A percentile compares a stretch with the other conserved stretches of the same genome.
Conservation (phyloP, 108 stramenopile species). For the Fragilaria crotonensis region DNA sequence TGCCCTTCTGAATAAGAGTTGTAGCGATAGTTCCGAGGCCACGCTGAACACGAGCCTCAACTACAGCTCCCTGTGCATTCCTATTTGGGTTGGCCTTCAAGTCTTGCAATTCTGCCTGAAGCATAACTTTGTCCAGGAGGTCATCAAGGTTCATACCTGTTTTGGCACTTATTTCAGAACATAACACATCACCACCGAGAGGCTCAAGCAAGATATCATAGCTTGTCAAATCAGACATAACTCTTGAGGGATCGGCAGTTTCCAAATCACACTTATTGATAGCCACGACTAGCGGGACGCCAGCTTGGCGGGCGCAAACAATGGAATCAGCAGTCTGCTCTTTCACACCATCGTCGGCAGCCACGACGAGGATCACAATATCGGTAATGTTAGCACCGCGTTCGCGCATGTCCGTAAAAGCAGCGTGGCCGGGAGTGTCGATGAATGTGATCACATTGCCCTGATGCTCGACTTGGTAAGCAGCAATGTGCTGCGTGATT, state of each 20-base stretch:
- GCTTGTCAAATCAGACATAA: slow-evolving; percentile 82
- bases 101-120: slow-evolving; percentile 94
- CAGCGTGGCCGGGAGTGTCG: slow-evolving; percentile 99
- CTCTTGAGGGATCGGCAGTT: slow-evolving; percentile 73
- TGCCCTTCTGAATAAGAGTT: slow-evolving; percentile 93
- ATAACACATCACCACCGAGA: slow-evolving; percentile 88
- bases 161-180: slow-evolving; percentile 90
- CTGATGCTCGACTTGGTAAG: slow-evolving; percentile 82
- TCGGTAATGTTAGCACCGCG: slow-evolving; percentile 97
- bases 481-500: slow-evolving; percentile 97
- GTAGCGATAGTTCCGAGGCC: slow-evolving; percentile 94
- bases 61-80: slow-evolving; percentile 85
- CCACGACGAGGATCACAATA: slow-evolving; percentile 98
- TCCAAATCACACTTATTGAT: slow-evolving; percentile 95
- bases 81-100: slow-evolving; percentile 86
- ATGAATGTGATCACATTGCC: slow-evolving; percentile 90
- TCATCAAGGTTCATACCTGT: slow-evolving; percentile 89
- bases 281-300: slow-evolving; percentile 93
- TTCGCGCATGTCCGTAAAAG: slow-evolving; percentile 95
- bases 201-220: slow-evolving; percentile 92
- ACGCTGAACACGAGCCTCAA: slow-evolving; percentile 89
- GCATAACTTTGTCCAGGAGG: slow-evolving; percentile 86
- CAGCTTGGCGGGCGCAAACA: slow-evolving; percentile 85
- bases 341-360: slow-evolving; percentile 97
- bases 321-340: slow-evolving; percentile 98